Conservation (phyloP, 495 filamentous ascomycete genomes). For the Hyaloscypha variabilis region DNA sequence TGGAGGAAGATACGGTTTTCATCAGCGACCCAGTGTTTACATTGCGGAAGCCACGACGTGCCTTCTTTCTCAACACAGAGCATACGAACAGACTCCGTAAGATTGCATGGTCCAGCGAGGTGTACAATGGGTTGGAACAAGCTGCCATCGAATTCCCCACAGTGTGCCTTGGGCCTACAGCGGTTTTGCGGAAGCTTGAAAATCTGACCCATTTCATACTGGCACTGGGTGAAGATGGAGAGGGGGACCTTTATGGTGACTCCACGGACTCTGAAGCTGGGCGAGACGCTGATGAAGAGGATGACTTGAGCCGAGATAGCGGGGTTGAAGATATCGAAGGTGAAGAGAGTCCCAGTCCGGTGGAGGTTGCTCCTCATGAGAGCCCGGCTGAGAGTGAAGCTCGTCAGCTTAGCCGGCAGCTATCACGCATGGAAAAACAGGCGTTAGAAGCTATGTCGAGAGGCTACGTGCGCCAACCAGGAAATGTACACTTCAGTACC, state of each 20-base stretch:
- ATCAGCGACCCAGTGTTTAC: constrained; percentile 21
- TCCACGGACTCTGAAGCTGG: no score
- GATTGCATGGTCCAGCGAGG: neutral
- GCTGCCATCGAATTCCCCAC: neutral
- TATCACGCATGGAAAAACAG: neutral
- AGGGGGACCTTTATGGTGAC: neutral
- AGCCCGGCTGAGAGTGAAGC: neutral
- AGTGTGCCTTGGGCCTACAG: neutral
- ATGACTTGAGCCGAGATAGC: neutral
- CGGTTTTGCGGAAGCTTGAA: neutral
- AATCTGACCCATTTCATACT: neutral
- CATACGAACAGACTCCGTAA: neutral
- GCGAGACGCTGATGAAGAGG: neutral
- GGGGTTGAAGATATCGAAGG: neutral
- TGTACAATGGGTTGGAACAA: neutral
- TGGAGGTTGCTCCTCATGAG: neutral
- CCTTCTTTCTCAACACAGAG: neutral
- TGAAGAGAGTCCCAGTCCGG: neutral
- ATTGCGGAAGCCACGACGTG: neutral
- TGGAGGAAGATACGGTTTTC: constrained; percentile 16
- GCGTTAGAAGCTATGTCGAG: neutral
- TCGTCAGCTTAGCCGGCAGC: neutral
- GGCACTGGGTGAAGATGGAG: neutral
- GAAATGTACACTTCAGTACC: neutral
- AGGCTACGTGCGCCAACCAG: neutral